Base-by-base conservation (phyloP, 2,329 filamentous ascomycete species). In the Talaromyces pinophilus region DNA sequence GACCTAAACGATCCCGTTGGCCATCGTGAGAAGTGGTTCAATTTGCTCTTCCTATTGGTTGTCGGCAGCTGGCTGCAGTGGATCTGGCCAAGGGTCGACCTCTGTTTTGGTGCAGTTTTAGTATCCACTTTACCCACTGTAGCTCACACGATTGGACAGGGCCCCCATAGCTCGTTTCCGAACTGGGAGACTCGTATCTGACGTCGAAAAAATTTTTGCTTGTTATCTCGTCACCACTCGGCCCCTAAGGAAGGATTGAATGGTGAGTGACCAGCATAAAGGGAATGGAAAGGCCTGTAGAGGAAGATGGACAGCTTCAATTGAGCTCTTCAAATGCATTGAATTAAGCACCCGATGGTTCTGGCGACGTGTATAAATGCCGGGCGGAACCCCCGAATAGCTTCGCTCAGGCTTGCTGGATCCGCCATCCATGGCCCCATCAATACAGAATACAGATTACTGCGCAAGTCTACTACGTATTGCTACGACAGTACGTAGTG, bases 151-250 rank as follows among this genome's bases (percentile, higher is more conserved):
- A 60, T 60, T 60, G 57, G 57, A n/a, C 38, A 46, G 13, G 38
- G 40, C 15, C 40, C 57, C 57, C 40, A 57, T 44, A 64, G 62
- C 62, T 64, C 28, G 50, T 59, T 64, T 64, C 62, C 62, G 40
- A 59, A 44, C 40, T 44, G 25, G 62, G 62, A 33, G 42, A 55
- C 35, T n/a, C 25, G 40, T 33, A 22, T 35, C 62, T 48, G 50
- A 59, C 52, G 40, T 59, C n/a, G 40, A 57, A 57, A 63, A 57
- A 11, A 55, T 46, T 64, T 55, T 64, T 57, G n/a, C 55, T 22
- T 38, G 48, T 8, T 13, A 35, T 55, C 52, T 38, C 19, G 54
- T 57, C 19, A 25, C 33, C 33, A 38, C n/a, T 40, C 54, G 17
- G 33, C 33, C 33, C 33, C 19, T 19, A 1, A 19, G 28, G 17